A percentile compares a stretch with the other conserved stretches of the same genome.
These are phyloP conservation scores for Fusarium beomiforme DNA, from an alignment of 2,329 filamentous ascomycete species.

Conservation along the genomic window DNA sequence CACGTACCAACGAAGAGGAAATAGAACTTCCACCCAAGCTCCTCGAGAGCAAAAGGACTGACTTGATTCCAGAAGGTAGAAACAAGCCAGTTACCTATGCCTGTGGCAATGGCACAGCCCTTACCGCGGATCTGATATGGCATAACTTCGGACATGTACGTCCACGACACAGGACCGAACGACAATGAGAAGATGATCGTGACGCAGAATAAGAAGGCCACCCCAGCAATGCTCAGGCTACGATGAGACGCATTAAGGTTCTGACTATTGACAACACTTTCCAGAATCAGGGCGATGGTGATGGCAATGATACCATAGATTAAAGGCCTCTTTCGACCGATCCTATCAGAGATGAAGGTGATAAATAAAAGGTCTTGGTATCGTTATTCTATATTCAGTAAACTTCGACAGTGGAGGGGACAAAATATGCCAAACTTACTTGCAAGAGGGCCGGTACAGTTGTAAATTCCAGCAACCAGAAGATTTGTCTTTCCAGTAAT, in stretches of 20 bases:
- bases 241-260: conserved; percentile 51
- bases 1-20: conserved; percentile 48
- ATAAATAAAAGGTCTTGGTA: conserved; percentile 63
- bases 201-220: conserved; percentile 68
- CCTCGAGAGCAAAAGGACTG: conserved; percentile 59
- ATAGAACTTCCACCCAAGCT: conserved; percentile 51
- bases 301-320: conserved; percentile 69
- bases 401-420: background rate
- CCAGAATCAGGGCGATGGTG: conserved; percentile 65
- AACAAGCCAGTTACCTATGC: conserved; percentile 42
- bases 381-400: background rate
- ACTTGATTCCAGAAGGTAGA: conserved; percentile 66
- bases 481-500: conserved; percentile 62
- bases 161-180: conserved; percentile 64
- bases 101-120: conserved; percentile 40
- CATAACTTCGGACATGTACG: conserved; percentile 71
- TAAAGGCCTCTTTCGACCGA: conserved; percentile 72
- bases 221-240: conserved; percentile 63
- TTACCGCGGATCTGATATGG: conserved; percentile 66
- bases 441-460: conserved; percentile 64
- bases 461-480: conserved; percentile 69
- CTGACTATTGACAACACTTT: conserved; percentile 63
- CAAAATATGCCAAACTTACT: conserved; percentile 40
- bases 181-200: conserved; percentile 63
- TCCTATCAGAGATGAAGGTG: conserved; percentile 66